phyloP scores from a whole-genome alignment of 2,329 filamentous ascomycete species.

The Exophiala mesophila region DNA sequence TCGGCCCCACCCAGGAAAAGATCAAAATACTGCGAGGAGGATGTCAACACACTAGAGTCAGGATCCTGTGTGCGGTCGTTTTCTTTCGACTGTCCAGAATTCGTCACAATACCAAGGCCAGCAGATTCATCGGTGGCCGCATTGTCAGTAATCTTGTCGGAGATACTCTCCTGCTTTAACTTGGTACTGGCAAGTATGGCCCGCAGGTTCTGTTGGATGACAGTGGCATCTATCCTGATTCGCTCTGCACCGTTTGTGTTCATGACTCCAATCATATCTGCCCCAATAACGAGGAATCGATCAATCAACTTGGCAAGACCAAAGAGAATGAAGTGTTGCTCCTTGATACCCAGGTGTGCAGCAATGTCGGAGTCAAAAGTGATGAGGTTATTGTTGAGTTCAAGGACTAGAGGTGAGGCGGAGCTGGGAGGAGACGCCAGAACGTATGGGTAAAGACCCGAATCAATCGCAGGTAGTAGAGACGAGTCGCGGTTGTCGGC shows the following conservation, averaged over 20 bases:
- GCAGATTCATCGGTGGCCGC: conserved; percentile 3
- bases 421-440: conserved; percentile 39
- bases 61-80: conserved; percentile 19
- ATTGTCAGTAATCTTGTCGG: conserved; percentile 2
- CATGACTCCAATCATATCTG: conserved; percentile 69
- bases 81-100: conserved; percentile 10
- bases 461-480: conserved; percentile 39
- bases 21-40: conserved; percentile 43
- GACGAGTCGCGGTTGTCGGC: conserved; percentile 43
- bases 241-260: conserved; percentile 77
- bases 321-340: conserved; percentile 69
- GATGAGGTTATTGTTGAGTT: conserved; percentile 78
- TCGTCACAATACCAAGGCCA: conserved; percentile 19
- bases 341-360: conserved; percentile 64
- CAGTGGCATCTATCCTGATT: conserved; percentile 89
- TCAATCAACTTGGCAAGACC: conserved; percentile 77
- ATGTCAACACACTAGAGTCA: conserved; percentile 39
- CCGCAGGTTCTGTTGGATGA: conserved; percentile 94
- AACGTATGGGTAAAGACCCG: conserved; percentile 40
- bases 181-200: conserved; percentile 60
- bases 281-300: conserved; percentile 68
- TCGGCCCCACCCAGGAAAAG: conserved; percentile 46
- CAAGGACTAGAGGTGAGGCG: conserved; percentile 64
- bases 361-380: conserved; percentile 78
- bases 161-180: conserved; percentile 10